phyloP scores from a whole-genome alignment of 176 grass and related monocot species.

The Leersia perrieri region DNA sequence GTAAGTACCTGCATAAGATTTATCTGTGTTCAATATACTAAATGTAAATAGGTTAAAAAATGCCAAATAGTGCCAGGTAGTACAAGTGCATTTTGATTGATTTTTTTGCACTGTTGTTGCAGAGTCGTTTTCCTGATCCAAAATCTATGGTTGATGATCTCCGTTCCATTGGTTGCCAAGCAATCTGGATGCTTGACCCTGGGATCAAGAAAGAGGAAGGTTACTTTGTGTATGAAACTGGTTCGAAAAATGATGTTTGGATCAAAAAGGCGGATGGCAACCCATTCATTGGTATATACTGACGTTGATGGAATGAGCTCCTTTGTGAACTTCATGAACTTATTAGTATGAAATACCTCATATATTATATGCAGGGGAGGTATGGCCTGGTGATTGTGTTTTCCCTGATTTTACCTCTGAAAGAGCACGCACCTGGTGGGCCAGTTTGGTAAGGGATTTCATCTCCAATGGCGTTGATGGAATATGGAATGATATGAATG shows the following conservation, averaged over 20 bases:
- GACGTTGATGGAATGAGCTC: constrained; percentile 12
- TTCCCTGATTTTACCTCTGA: constrained; percentile 91
- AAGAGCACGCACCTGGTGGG: constrained; percentile 82
- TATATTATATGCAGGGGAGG: constrained; percentile 56
- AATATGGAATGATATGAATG: constrained; percentile 99
- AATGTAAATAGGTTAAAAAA: constrained; percentile 10
- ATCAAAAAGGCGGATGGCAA: constrained; percentile 61
- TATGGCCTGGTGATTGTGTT: constrained; percentile 97
- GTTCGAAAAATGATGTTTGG: constrained; percentile 78
- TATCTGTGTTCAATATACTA: not conserved
- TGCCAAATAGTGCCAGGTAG: not conserved
- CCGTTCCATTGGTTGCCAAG: constrained; percentile 68
- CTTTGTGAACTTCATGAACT: not conserved
- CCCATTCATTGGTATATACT: constrained; percentile 64
- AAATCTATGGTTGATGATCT: constrained; percentile 82
- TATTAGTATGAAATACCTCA: not conserved
- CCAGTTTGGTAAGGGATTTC: constrained; percentile 78
- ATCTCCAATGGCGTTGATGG: constrained; percentile 83
- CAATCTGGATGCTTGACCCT: constrained; percentile 99
- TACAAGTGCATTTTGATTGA: constrained; percentile 11
- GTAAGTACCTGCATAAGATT: constrained; percentile 36
- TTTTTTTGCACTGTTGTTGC: constrained; percentile 5
- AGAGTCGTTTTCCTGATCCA: constrained; percentile 74
- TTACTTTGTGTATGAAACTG: constrained; percentile 82
- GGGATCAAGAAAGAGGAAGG: constrained; percentile 86